Percentiles rank a stretch among this genome's conserved stretches.
These are phyloP conservation scores for Colletotrichum tabaci DNA, from an alignment of 2,329 filamentous ascomycete genomes.

Conservation along the genomic window DNA sequence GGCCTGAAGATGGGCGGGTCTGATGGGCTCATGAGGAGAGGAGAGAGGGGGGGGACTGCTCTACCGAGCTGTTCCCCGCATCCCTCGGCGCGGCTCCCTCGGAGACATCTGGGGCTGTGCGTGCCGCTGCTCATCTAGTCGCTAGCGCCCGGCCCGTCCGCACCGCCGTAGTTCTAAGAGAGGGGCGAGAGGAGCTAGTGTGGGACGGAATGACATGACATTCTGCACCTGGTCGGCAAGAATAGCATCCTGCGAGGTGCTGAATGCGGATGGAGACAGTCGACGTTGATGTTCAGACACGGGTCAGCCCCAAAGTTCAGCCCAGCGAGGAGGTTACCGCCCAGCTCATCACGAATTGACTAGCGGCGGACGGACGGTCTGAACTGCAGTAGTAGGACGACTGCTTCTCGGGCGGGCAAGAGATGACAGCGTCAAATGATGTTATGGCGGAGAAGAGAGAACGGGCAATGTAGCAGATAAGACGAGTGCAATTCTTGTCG, in stretches of 20 bases:
- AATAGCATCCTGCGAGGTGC: constrained; percentile 7
- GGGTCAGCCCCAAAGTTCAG: constrained; percentile 18
- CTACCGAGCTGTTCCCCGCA: constrained; percentile 31
- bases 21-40: constrained; percentile 1
- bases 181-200: constrained; percentile 1
- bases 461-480: not conserved
- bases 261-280: constrained; percentile 14
- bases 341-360: not conserved
- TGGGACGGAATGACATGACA: constrained; percentile 8
- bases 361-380: not conserved
- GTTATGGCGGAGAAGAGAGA: not conserved
- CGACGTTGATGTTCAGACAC: constrained; percentile 12
- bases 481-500: constrained; percentile 11
- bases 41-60: not conserved
- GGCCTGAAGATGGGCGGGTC: not conserved
- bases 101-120: constrained; percentile 5
- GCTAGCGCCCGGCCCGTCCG: not conserved
- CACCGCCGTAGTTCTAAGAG: not conserved
- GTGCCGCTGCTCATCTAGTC: not conserved
- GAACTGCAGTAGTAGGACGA: not conserved
- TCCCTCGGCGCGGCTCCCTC: constrained; percentile 19
- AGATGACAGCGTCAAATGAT: not conserved
- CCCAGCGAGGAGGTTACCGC: not conserved
- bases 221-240: not conserved
- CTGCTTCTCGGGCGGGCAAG: not conserved